Evolutionary conservation across 495 filamentous ascomycete species (phyloP), one percentile per base, ranked within the genome.

Genomic region (Neurospora sp.): DNA sequence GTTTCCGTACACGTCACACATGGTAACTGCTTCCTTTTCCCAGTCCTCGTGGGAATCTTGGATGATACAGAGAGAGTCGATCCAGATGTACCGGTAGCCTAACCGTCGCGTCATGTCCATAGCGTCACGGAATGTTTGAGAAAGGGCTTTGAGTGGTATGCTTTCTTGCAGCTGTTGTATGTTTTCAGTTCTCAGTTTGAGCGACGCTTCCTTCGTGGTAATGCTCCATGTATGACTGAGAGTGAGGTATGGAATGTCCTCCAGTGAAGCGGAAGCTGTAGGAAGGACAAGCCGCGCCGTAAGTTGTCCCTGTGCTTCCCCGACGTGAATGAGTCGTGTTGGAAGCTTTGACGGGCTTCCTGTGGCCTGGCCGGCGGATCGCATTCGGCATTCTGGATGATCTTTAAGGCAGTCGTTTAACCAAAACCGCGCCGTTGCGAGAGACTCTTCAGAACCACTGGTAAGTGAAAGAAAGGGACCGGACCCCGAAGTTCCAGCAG

Each of bases 11-110:
- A 54, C 20, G 20, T 54, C 46, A 23, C 9, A 23, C 20, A 54
- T 54, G 20, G 46, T 54, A 5, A 54, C 4, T 2, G 46, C 46
- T 54, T 54, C 46, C n/a, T 5, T 4, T 23, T 54, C 46, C 46
- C 46, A 54, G 1, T 54, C 46, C 0, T 54, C 20, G 0, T 23
- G 3, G 2, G 46, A 23, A 5, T 81, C 77, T 74, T 82, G 80
- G 1, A 82, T 71, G 60, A 81, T 81, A 46, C 80, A 80, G 23
- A 83, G 74, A 3, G 71, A 62, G 69, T 82, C 82, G 8, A 80
- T 76, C 82, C 82, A 84, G 16, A 84, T 73, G 69, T 80, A 84
- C 1, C 49, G 72, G 9, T 76, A 12, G 7, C 77, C 76, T 1
- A 82, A 42, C 0, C 71, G 40, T 3, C 72, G 69, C 1, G 75